Percentiles rank a stretch among this genome's conserved stretches.
These are phyloP conservation scores for Phialocephala subalpina DNA, from an alignment of 2,329 filamentous ascomycete genomes.

Conservation along the genomic window DNA sequence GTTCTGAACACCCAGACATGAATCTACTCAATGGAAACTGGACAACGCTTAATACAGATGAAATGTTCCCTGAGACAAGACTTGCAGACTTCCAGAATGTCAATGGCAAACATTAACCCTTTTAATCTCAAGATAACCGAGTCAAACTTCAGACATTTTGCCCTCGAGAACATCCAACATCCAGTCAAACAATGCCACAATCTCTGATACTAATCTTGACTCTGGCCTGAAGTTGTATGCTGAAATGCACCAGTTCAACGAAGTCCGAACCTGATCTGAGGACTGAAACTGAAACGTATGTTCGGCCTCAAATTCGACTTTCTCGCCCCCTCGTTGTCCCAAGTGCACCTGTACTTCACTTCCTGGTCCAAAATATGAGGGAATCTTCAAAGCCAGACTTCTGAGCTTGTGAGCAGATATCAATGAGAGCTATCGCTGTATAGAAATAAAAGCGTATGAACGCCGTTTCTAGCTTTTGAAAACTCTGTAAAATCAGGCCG, in stretches of 20 bases:
- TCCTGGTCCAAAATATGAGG: neutral
- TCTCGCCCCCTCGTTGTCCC: neutral
- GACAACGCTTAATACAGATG: too few species aligned
- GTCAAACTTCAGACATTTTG: too few species aligned
- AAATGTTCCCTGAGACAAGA: too few species aligned
- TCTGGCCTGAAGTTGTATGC: neutral
- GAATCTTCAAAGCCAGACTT: neutral
- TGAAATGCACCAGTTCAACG: neutral
- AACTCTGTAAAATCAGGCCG: too few species aligned
- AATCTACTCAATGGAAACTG: too few species aligned
- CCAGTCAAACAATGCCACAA: neutral
- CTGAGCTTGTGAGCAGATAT: neutral
- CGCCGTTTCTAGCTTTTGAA: too few species aligned
- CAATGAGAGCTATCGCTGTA: too few species aligned
- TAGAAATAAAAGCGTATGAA: too few species aligned
- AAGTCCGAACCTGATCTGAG: neutral
- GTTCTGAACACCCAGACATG: too few species aligned
- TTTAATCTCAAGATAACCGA: too few species aligned
- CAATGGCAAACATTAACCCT: too few species aligned
- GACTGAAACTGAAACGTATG: neutral
- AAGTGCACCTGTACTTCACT: neutral
- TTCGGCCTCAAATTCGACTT: neutral
- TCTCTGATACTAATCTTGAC: neutral
- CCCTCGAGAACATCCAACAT: neutral
- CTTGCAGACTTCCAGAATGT: neutral